Base-by-base conservation (phyloP, 352 stramenopile genomes). In the Globisporangium radiosum region DNA sequence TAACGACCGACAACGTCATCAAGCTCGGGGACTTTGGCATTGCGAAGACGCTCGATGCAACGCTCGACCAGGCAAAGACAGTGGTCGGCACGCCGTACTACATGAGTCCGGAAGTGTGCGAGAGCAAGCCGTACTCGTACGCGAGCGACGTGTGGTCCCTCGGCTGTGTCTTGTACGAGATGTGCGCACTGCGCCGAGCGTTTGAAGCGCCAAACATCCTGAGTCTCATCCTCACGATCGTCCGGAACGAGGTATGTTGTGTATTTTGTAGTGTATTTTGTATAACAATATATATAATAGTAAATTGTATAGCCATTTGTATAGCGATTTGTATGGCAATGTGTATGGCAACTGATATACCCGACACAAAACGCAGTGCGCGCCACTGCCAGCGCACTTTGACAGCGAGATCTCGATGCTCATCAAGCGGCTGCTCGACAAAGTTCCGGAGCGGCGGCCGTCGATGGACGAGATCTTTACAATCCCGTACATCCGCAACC, bases 11-110 rank as follows among this genome's bases (percentile, higher is more conserved):
- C 44, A 90, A 96, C 55, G 77, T 91, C 15, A 83, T 97, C 48
- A 97, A 97, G 47, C 71, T 98, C 17, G 93, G 92, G 15, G 94
- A 98, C 64, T 95, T 98, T 56, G 93, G 92, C 59, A 98, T 98
- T 66, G 90, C 88, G 48, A 87, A 88, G 70, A 90, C 83, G 50
- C 65, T 93, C 44, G 75, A 92, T 57, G 90, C 84, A 17, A 93
- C 81, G 7, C 70, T 92, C 53, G 81, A 92, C 64, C 81, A 97
- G 51, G 91, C 91, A 9, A 81, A 81, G 50, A 98, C 90, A 0
- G 82, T 96, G 40, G 88, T 97, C 33, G 92, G 92, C 33, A 98
- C 92, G 17, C 92, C 92, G 0, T 97, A 97, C 70, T 98, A 97
- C 64, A 97, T 97, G 82, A 95, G 85, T 52, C 92, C 92, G 8